phyloP scores from a whole-genome alignment of 192 early-diverging fungal species.

The Gonapodya sp. region DNA sequence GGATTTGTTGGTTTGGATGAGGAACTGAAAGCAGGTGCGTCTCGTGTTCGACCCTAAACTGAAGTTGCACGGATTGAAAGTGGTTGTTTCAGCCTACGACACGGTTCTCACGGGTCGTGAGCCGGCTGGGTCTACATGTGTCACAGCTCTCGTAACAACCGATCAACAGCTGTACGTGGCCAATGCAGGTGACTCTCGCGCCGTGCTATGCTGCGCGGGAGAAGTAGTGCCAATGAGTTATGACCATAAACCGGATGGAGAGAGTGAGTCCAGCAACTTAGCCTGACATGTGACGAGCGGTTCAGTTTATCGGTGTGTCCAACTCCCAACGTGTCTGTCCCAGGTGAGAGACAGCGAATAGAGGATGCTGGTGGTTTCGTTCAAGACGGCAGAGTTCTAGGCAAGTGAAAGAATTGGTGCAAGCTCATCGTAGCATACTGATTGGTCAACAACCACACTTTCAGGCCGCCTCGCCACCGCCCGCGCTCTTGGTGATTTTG shows the following conservation, averaged over 20 bases:
- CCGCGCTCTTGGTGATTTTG: slow-evolving; percentile 95
- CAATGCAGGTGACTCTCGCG: slow-evolving; percentile 95
- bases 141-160: slow-evolving; percentile 71
- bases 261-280: slow-evolving; percentile 13
- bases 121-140: slow-evolving; percentile 90
- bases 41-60: too few species aligned
- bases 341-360: slow-evolving; percentile 75
- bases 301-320: neutral
- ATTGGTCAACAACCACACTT: slow-evolving; percentile 4
- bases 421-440: neutral
- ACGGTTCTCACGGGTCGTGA: slow-evolving; percentile 43
- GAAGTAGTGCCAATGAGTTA: slow-evolving; percentile 64
- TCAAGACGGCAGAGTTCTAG: slow-evolving; percentile 95
- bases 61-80: slow-evolving; percentile 61
- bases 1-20: slow-evolving; percentile 76
- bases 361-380: slow-evolving; percentile 89
- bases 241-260: slow-evolving; percentile 93
- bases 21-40: slow-evolving; percentile 59
- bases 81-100: slow-evolving; percentile 31
- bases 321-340: slow-evolving; percentile 1
- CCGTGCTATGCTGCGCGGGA: slow-evolving; percentile 76
- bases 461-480: slow-evolving; percentile 86
- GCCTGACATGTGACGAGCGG: neutral
- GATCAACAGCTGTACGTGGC: slow-evolving; percentile 71
- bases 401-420: slow-evolving; percentile 26